Percentiles rank a stretch among this genome's conserved stretches.
Evolutionary conservation across 140 eudicot genomes (phyloP).

Genomic region (Stevia rebaudiana): DNA sequence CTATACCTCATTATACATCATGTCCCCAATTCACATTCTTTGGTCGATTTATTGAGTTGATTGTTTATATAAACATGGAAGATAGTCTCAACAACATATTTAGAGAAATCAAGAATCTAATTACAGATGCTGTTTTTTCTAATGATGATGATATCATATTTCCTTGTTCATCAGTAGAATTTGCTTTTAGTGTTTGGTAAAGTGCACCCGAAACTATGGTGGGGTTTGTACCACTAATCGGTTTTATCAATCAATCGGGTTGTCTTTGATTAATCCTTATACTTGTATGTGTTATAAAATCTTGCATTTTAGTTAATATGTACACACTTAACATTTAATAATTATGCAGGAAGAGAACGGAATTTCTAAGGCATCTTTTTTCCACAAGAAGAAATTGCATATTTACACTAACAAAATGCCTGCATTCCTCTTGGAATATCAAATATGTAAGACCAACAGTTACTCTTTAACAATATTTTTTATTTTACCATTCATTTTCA

Average conservation of each 20-base stretch:
- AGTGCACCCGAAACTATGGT: conserved; percentile 96
- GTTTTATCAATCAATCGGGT: conserved; percentile 68
- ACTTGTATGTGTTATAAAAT: not conserved
- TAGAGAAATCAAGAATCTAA: conserved; percentile 65
- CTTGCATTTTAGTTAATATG: conserved; percentile 1
- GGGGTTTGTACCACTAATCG: conserved; percentile 86
- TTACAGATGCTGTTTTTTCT: conserved; percentile 75
- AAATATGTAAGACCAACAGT: conserved; percentile 68
- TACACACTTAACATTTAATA: not conserved
- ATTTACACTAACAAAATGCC: conserved; percentile 81
- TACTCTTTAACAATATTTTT: conserved; percentile 9
- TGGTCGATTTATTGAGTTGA: conserved; percentile 69
- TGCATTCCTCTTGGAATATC: conserved; percentile 66
- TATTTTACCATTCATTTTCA: not conserved
- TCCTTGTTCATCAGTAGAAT: conserved; percentile 79
- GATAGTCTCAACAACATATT: conserved; percentile 91
- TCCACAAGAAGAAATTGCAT: conserved; percentile 66
- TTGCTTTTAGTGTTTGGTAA: conserved; percentile 79
- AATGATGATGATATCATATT: conserved; percentile 88
- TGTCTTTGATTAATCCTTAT: conserved; percentile 11
- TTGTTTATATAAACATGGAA: conserved; percentile 72
- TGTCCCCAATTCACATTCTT: conserved; percentile 81
- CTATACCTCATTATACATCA: conserved; percentile 79
- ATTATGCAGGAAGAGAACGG: conserved; percentile 48
- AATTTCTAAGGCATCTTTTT: conserved; percentile 70